Base-by-base conservation (phyloP, 805 yeast species). In the Myxozyma melibiosi region DNA sequence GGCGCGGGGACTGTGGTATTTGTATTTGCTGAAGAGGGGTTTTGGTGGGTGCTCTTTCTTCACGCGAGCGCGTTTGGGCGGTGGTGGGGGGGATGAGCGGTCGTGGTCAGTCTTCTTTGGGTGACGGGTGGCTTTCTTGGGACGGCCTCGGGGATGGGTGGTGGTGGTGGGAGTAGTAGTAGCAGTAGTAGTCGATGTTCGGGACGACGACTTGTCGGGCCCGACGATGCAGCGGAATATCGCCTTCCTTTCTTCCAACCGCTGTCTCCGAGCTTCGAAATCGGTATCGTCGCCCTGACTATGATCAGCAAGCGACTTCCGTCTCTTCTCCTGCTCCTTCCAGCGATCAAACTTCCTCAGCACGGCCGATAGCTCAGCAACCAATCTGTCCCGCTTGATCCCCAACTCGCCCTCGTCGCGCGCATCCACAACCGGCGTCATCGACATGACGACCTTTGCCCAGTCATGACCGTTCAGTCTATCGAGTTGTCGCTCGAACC, bases 381-480 rank as follows among this genome's bases (percentile, higher is more conserved):
- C 39, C 24, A 60, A 42, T 31, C 30, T 28, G 9, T 39, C 44
- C 3, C 64, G 55, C 40, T 60, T 60, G 8, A 11, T 16, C 13
- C 27, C 24, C 11, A 60, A 37, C 33, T 57, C 64, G 13, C 31
- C 18, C 9, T 44, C 58, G 16, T 35, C 35, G 33, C 42, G 41
- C 5, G 58, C 53, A 42, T 60, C 56, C 4, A n/a, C 13, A 11
- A 60, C 53, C 7, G 58, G 58, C 3, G 62, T 57, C 58, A 60
- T 53, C 25, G 58, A 31, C 20, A 44, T 16, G 7, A 60, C 64
- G 13, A 50, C 51, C 31, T 53, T 57, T n/a, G 35, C 24, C 64
- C 64, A 60, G 18, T 60, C 58, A 24, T 18, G 55, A 9, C 62
- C 58, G 20, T 27, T 45, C 11, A 60, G 45, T 16, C 42, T 27